These are phyloP conservation scores for Colletotrichum sp. DNA, from an alignment of 2,329 filamentous ascomycete species.

Conservation along the genomic window DNA sequence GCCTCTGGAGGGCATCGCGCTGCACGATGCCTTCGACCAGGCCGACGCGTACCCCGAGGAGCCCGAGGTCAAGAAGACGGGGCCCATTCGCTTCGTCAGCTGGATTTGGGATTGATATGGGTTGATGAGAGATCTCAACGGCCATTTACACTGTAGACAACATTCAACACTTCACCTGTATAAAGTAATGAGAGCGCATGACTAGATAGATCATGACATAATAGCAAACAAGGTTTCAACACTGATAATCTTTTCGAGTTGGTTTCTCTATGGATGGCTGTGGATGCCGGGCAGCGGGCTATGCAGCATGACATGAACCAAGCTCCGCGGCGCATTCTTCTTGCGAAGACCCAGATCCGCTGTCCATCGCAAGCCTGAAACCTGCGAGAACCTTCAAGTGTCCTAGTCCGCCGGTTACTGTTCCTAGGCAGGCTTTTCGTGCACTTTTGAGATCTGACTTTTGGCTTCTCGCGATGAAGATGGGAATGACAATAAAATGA, in stretches of 20 bases:
- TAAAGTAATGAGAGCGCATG: not conserved
- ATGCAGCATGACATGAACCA: not conserved
- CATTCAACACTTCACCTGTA: not conserved
- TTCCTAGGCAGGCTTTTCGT: accelerated
- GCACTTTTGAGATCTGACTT: not conserved
- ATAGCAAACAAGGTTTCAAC: not conserved
- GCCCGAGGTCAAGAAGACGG: slow-evolving; percentile 27
- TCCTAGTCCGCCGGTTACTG: accelerated
- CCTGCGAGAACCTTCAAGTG: accelerated
- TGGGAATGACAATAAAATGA: accelerated
- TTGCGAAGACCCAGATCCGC: not conserved
- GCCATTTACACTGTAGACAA: not conserved
- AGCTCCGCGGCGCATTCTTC: not conserved
- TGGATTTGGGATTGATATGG: slow-evolving; percentile 39
- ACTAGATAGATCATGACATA: not conserved
- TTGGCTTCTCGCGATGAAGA: not conserved
- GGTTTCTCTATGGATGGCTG: accelerated
- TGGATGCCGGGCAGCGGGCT: not conserved
- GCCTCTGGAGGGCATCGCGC: slow-evolving; percentile 54
- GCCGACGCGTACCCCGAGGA: slow-evolving; percentile 39
- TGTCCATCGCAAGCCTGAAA: not conserved
- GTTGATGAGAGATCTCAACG: not conserved
- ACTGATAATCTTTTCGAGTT: not conserved
- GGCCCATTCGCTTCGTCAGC: slow-evolving; percentile 33
- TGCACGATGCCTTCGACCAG: slow-evolving; percentile 57